Conservation (phyloP, 345 rosid species). For the Bretschneidera sinensis region DNA sequence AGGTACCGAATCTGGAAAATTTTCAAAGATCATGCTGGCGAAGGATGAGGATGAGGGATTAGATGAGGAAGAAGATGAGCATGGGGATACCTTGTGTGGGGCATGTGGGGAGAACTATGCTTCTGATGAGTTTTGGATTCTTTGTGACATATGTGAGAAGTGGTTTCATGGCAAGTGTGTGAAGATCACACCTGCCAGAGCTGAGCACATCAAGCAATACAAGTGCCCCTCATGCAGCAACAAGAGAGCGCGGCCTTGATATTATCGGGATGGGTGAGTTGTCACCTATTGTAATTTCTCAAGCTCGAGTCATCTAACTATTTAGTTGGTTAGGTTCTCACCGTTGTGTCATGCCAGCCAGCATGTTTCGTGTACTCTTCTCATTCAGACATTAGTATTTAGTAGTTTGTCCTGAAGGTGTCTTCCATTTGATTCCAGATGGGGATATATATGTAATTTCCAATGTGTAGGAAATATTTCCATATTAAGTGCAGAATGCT, state of each 20-base stretch:
- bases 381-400: slow-evolving; percentile 8
- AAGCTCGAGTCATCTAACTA: slow-evolving; percentile 14
- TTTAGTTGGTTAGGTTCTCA: slow-evolving; percentile 19
- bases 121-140: slow-evolving; percentile 79
- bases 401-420: slow-evolving; percentile 13
- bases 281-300: slow-evolving; percentile 10
- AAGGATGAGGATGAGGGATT: slow-evolving; percentile 50
- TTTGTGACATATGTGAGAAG: slow-evolving; percentile 74
- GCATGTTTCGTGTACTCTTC: slow-evolving; percentile 13
- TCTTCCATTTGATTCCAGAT: slow-evolving; percentile 8
- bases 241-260: slow-evolving; percentile 69
- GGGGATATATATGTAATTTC: slow-evolving; percentile 13
- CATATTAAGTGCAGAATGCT: not conserved
- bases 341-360: slow-evolving; percentile 10
- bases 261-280: not conserved
- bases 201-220: slow-evolving; percentile 83
- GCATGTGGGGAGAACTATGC: slow-evolving; percentile 80
- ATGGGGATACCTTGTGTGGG: slow-evolving; percentile 70
- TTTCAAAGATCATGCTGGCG: slow-evolving; percentile 24
- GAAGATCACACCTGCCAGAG: slow-evolving; percentile 79
- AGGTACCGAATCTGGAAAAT: slow-evolving; percentile 44
- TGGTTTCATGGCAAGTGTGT: slow-evolving; percentile 91
- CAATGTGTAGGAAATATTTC: slow-evolving; percentile 9
- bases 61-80: slow-evolving; percentile 50
- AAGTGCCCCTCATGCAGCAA: slow-evolving; percentile 85